Base-by-base conservation (phyloP, 2,329 filamentous ascomycete species). In the Cercospora zeae-maydis region DNA sequence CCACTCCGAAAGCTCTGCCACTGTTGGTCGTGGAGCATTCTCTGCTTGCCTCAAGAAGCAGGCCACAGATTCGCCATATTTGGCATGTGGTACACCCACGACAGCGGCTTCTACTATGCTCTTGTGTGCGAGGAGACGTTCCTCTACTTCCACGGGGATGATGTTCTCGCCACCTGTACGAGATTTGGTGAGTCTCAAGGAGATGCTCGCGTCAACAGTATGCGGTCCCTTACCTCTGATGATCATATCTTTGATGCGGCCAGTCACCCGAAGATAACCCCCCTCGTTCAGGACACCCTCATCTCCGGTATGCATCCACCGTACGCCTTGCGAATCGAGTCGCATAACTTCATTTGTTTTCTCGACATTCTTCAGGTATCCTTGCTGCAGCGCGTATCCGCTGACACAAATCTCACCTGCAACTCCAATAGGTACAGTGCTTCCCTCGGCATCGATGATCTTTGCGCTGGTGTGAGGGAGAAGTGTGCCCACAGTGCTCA, bases 101-200 rank as follows among this genome's bases (percentile, higher is more conserved):
- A 75, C 70, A 16, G 70, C 71, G 9, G 70, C 72, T 37, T 68
- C 63, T 8, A 68, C 67, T n/a, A 75, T 63, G 14, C 67, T 66
- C 3, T 58, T 51, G 37, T 73, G 70, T 55, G 70, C 57, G 5
- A 73, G 62, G 1, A 74, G 62, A 7, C 71, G 62, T 42, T 74
- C 71, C 36, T 74, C 72, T 37, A 75, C 73, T 62, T 73, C 71
- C 1, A 71, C 60, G 2, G 71, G 72, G 27, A 71, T 89, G 49
- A 83, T 82, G 74, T 91, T 91, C 75, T 91, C 88, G 49, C 88
- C 88, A 55, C 88, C 85, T 83, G 74, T 62, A 74, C 73, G 59
- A 74, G 72, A 60, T 74, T 72, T 57, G n/a, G 74, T 74, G 68
- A 73, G 70, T 2, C 72, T 69, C 5, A 70, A 72, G 1, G 70